phyloP scores from a whole-genome alignment of 352 stramenopile species.

The Phytophthora melonis region DNA sequence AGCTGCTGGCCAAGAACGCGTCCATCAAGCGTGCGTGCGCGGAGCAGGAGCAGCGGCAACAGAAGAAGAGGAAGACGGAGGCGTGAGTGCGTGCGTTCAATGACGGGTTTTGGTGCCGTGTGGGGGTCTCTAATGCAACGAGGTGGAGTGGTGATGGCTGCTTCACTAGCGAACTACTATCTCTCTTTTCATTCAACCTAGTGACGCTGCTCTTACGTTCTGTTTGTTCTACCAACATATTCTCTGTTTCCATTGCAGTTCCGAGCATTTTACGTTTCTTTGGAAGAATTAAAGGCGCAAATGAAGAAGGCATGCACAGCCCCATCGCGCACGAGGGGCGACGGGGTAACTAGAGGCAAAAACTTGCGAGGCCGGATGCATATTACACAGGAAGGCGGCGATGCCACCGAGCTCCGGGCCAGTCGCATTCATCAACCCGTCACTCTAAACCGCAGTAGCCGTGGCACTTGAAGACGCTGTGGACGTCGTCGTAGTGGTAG shows the following conservation, averaged over 20 bases:
- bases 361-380: constrained; percentile 32
- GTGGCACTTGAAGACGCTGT: constrained; percentile 29
- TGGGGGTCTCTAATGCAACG: not conserved
- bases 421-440: constrained; percentile 14
- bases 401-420: constrained; percentile 22
- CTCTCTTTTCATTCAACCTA: not conserved
- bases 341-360: constrained; percentile 32
- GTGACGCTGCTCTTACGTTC: not conserved
- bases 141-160: not conserved
- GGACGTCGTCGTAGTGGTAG: constrained; percentile 18
- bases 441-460: constrained; percentile 38
- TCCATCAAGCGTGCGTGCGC: constrained; percentile 56
- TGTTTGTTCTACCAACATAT: not conserved
- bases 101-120: too few relatives aligned
- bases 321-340: not conserved
- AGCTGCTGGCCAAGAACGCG: constrained; percentile 74
- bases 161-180: constrained; percentile 11
- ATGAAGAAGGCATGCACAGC: constrained; percentile 31
- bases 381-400: constrained; percentile 42
- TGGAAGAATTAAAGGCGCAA: constrained; percentile 29
- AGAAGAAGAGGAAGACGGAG: constrained; percentile 54
- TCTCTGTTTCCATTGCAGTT: constrained; percentile 15
- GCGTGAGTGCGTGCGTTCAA: not conserved
- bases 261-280: constrained; percentile 41
- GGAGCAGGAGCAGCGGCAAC: constrained; percentile 27